Evolutionary conservation across 768 basidiomycete species (phyloP).

Genomic region (Psilocybe subaeruginosa): DNA sequence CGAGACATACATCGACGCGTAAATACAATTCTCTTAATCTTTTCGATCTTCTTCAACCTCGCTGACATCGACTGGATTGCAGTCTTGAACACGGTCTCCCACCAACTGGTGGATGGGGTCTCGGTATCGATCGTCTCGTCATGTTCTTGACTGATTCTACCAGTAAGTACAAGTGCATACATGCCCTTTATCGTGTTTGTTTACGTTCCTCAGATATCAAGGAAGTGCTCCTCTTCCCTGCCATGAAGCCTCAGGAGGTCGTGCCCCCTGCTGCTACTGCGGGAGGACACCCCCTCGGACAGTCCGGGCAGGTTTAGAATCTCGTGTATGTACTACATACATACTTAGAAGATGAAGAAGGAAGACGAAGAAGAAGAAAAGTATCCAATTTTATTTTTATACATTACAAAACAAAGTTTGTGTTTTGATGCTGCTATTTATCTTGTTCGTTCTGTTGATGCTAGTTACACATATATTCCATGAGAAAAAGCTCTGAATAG

Average conservation of each 20-base stretch:
- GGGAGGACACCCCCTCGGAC: slow-evolving; percentile 29
- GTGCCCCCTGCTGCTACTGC: slow-evolving; percentile 26
- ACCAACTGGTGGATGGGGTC: slow-evolving; percentile 96
- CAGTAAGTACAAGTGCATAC: slow-evolving; percentile 51
- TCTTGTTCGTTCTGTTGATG: too few relatives aligned
- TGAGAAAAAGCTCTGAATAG: too few relatives aligned
- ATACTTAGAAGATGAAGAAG: not conserved
- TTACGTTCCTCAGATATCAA: slow-evolving; percentile 72
- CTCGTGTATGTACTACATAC: not conserved
- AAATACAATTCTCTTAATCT: slow-evolving; percentile 33
- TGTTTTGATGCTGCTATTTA: not conserved
- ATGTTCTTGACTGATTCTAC: slow-evolving; percentile 99
- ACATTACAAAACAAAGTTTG: not conserved
- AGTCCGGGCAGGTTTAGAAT: slow-evolving; percentile 34
- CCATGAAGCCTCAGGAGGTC: slow-evolving; percentile 84
- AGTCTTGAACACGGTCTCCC: slow-evolving; percentile 97
- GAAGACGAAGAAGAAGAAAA: not conserved
- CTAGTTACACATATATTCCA: too few relatives aligned
- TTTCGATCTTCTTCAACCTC: slow-evolving; percentile 9
- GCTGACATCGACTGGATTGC: not conserved
- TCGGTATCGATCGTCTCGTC: slow-evolving; percentile 94
- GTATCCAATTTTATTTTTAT: not conserved
- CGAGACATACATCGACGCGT: slow-evolving; percentile 95
- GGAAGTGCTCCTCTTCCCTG: slow-evolving; percentile 95
- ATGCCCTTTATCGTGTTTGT: not conserved